These are phyloP conservation scores for Obba rivulosa DNA, from an alignment of 768 basidiomycete species.

Conservation along the genomic window DNA sequence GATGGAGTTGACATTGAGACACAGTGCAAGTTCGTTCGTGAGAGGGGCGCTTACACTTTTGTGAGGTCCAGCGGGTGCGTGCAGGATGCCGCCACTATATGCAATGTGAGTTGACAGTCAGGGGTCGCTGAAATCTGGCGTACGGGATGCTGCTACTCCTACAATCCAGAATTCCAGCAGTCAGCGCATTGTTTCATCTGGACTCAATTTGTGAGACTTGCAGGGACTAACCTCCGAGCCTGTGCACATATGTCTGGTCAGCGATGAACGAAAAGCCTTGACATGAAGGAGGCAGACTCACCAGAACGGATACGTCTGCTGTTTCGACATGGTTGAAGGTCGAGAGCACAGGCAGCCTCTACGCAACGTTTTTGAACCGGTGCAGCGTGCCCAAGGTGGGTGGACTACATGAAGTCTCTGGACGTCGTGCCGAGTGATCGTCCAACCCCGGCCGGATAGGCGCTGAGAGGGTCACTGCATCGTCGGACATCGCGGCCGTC, in stretches of 20 bases:
- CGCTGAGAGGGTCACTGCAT: too few relatives aligned
- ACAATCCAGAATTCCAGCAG: neutral
- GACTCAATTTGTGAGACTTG: too few relatives aligned
- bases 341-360: too few relatives aligned
- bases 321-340: neutral
- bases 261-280: neutral
- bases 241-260: constrained; percentile 6
- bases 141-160: constrained; percentile 34
- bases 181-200: too few relatives aligned
- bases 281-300: constrained; percentile 10
- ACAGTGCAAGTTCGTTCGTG: neutral
- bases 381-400: too few relatives aligned
- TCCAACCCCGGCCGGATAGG: too few relatives aligned
- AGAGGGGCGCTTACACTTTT: constrained; percentile 57
- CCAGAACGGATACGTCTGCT: constrained; percentile 26
- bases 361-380: too few relatives aligned
- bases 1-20: too few relatives aligned
- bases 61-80: constrained; percentile 84
- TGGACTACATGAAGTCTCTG: too few relatives aligned
- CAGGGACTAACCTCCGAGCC: constrained; percentile 28
- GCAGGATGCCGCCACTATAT: constrained; percentile 68
- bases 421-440: too few relatives aligned
- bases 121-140: constrained; percentile 5
- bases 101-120: neutral
- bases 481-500: too few relatives aligned